Base-by-base conservation (phyloP, 768 basidiomycete genomes). In the Inosperma sp. region DNA sequence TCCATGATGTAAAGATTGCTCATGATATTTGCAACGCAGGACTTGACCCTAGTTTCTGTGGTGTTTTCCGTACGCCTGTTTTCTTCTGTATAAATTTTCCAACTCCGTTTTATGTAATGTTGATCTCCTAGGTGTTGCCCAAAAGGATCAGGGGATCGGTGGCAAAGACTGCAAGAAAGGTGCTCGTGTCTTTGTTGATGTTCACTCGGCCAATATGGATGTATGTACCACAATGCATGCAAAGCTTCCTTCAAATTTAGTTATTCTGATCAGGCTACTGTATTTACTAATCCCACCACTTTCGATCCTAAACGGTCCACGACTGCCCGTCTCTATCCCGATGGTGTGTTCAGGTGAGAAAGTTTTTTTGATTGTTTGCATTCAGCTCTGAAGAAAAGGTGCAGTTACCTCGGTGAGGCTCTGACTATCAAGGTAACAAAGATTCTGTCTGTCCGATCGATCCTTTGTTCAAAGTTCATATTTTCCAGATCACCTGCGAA, bases 21-120 rank as follows among this genome's bases (percentile, higher is more conserved):
- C 22, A 12, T 4, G 13, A 5, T 16, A 5, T 12, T 19, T 36
- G 48, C 62, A 16, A 6, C 49, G 21, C 43, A 88, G 86, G 88
- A 47, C 71, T 88, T 39, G 83, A 86, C 39, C 86, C 88, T 9
- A 77, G 83, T 3, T 82, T 89, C 71, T 76, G 74, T 49, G 86
- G 88, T 48, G 77, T 79, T 25, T 82, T 78, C 59, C 84, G 84
- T 80, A 60, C 57, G 79, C 66, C 8, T 21, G 16, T 49, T n/a
- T n/a, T n/a, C n/a, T n/a, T n/a, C 12, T 23, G 17, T 22, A 10
- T 29, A 22, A 40, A 31, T 44, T 34, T 45, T 25, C 31, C 22
- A 49, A 42, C 12, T 49, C 14, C 30, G 37, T 75, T 4, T 33
- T 12, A 36, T 44, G 14, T 22, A 26, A 26, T 26, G 37, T 19